Evolutionary conservation across 306 rosid genomes (phyloP).

Genomic region (Senna tora): DNA sequence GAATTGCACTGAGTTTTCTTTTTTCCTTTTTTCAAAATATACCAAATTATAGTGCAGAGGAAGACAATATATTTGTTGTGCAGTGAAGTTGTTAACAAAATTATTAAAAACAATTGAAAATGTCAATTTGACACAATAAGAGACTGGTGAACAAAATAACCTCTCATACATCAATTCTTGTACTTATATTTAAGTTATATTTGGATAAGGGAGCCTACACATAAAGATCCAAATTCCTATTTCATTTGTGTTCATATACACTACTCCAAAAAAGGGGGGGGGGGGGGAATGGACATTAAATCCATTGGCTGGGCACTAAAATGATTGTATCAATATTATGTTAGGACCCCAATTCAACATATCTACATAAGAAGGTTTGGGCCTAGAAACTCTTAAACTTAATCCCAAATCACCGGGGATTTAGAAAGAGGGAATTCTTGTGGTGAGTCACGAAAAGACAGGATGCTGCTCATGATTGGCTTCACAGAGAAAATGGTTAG

Average conservation of each 20-base stretch:
- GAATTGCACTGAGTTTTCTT: too few relatives aligned
- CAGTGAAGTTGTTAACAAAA: neutral
- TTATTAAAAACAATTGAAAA: neutral
- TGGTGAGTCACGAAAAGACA: neutral
- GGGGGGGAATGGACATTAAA: neutral
- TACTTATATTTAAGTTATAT: neutral
- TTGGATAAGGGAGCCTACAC: slow-evolving; percentile 13
- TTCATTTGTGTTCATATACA: neutral
- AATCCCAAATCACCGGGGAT: neutral
- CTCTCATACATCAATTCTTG: too few relatives aligned
- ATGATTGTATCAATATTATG: neutral
- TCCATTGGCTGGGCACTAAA: neutral
- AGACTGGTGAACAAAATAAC: neutral
- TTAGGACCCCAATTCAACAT: neutral
- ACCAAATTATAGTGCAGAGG: too few relatives aligned
- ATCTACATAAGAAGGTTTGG: too few relatives aligned
- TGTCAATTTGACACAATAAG: neutral
- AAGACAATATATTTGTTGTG: neutral
- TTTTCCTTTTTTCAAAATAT: too few relatives aligned
- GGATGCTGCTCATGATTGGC: neutral
- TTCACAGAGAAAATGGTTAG: slow-evolving; percentile 2
- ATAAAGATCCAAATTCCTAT: neutral
- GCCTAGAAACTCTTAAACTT: neutral
- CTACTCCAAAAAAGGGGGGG: neutral
- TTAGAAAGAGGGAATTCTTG: neutral